These are phyloP conservation scores for Mariannaea elegans DNA, from an alignment of 2,329 filamentous ascomycete genomes.

Conservation along the genomic window DNA sequence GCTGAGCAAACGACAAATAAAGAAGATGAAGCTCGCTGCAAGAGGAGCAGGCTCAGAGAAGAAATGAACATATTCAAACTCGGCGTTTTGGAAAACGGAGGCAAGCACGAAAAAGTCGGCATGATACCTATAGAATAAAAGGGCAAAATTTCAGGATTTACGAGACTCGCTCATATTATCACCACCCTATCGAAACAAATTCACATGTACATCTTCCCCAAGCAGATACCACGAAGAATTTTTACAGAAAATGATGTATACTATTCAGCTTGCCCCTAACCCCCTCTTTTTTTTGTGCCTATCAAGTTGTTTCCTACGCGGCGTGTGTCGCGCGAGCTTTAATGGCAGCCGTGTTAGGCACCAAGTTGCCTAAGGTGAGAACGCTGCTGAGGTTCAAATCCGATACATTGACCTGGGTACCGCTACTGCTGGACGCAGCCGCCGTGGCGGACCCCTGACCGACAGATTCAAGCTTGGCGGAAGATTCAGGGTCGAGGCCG, in stretches of 20 bases:
- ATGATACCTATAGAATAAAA: conserved; percentile 42
- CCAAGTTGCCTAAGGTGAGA: conserved; percentile 55
- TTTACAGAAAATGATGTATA: background rate
- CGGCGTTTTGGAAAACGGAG: conserved; percentile 21
- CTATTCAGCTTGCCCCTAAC: background rate
- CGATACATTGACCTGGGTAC: conserved; percentile 47
- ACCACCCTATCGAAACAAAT: conserved; percentile 14
- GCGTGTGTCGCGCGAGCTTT: conserved; percentile 29
- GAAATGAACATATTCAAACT: conserved; percentile 23
- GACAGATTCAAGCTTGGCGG: conserved; percentile 12
- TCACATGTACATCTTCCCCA: conserved; percentile 21
- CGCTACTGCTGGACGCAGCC: conserved; percentile 24
- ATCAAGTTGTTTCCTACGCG: background rate
- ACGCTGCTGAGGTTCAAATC: conserved; percentile 53
- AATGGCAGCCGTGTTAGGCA: conserved; percentile 16
- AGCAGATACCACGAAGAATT: conserved; percentile 6
- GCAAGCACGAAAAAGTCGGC: conserved; percentile 11
- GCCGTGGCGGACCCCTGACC: conserved; percentile 13
- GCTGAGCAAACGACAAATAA: conserved; percentile 64
- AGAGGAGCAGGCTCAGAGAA: conserved; percentile 46
- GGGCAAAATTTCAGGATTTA: conserved; percentile 18
- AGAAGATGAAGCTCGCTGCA: conserved; percentile 63
- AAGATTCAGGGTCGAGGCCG: conserved; percentile 29
- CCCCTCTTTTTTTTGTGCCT: conserved; percentile 8
- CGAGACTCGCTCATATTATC: conserved; percentile 36